Conservation (phyloP, 2,329 filamentous ascomycete genomes). For the Calonectria naviculata region DNA sequence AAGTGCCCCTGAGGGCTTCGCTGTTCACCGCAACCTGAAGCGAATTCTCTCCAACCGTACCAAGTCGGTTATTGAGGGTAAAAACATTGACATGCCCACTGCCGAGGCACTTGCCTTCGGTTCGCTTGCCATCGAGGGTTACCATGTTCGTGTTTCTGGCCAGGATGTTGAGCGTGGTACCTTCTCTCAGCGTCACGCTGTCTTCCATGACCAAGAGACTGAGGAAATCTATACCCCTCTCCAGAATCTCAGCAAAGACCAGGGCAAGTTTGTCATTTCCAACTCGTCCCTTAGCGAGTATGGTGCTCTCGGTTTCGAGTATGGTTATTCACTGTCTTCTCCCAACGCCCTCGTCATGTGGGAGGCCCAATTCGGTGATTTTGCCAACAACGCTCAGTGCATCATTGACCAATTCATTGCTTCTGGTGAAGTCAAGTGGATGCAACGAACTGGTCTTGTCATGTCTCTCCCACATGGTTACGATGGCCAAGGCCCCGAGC, state of each 20-base stretch:
- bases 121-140: constrained; percentile 88
- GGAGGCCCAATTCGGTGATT: constrained; percentile 99
- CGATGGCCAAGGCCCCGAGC: constrained; percentile 97
- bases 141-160: constrained; percentile 97
- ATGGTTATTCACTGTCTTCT: constrained; percentile 96
- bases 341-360: constrained; percentile 98
- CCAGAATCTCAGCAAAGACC: constrained; percentile 88
- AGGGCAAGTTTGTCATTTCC: constrained; percentile 95
- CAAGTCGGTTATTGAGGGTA: constrained; percentile 91
- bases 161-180: constrained; percentile 99
- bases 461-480: constrained; percentile 98
- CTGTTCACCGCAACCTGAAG: constrained; percentile 94
- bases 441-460: constrained; percentile 96
- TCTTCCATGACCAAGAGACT: constrained; percentile 96
- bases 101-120: constrained; percentile 97
- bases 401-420: constrained; percentile 99
- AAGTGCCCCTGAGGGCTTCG: constrained; percentile 84
- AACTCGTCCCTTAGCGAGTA: constrained; percentile 88
- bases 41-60: constrained; percentile 90
- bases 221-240: constrained; percentile 94
- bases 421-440: constrained; percentile 98
- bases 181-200: constrained; percentile 97
- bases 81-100: constrained; percentile 97
- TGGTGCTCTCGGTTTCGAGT: constrained; percentile 91
- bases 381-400: constrained; percentile 99